phyloP scores from a whole-genome alignment of 176 grass and related monocot species.

The Saccharum spontaneum region DNA sequence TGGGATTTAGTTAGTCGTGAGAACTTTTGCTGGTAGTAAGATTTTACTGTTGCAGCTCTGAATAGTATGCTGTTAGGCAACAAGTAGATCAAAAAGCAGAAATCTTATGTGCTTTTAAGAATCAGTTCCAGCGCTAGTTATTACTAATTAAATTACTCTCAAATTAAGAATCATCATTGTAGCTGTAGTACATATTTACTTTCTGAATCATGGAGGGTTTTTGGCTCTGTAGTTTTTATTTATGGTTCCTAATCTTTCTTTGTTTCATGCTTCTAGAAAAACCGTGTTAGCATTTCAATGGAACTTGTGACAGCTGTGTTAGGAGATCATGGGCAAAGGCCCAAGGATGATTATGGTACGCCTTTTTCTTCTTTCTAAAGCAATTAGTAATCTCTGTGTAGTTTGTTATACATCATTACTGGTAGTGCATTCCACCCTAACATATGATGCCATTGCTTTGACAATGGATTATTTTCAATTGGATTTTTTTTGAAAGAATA shows the following conservation, averaged over 20 bases:
- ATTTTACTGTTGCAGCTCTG: background rate
- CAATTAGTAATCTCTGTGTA: conserved; percentile 16
- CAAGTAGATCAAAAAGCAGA: background rate
- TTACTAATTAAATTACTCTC: background rate
- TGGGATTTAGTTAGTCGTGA: background rate
- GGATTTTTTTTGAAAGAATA: background rate
- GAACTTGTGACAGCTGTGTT: conserved; percentile 96
- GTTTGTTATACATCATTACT: background rate
- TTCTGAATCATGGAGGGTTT: background rate
- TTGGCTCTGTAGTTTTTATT: conserved; percentile 22
- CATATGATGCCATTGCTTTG: background rate
- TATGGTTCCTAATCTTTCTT: conserved; percentile 2
- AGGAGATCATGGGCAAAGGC: conserved; percentile 96
- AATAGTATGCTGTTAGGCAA: background rate
- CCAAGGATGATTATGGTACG: conserved; percentile 97
- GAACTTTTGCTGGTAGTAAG: background rate
- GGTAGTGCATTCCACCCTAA: background rate
- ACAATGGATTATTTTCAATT: background rate
- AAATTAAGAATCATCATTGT: background rate
- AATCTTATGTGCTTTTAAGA: background rate
- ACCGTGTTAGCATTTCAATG: conserved; percentile 87
- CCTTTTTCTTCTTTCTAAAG: background rate
- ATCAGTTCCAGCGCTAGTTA: background rate
- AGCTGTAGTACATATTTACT: background rate
- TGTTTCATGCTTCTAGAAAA: conserved; percentile 62